Conservation (phyloP, 2,329 filamentous ascomycete species). For the Pseudomassariella vexata region DNA sequence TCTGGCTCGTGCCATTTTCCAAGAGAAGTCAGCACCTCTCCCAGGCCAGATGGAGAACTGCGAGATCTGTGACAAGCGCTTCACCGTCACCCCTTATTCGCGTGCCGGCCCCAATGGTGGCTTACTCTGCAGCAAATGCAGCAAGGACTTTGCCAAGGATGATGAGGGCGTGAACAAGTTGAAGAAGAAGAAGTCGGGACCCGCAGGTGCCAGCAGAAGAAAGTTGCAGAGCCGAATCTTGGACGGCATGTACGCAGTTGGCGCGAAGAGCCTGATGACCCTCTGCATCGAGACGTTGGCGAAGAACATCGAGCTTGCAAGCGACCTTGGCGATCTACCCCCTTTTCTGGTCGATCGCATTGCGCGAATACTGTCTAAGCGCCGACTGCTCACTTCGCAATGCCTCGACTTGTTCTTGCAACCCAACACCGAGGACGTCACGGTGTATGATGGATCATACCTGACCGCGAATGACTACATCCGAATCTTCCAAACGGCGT, state of each 20-base stretch:
- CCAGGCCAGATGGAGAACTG: conserved; percentile 88
- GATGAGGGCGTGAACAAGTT: conserved; percentile 53
- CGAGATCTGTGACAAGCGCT: conserved; percentile 76
- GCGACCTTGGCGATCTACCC: conserved; percentile 56
- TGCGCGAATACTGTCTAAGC: conserved; percentile 54
- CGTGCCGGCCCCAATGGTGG: conserved; percentile 77
- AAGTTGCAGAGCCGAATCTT: conserved; percentile 79
- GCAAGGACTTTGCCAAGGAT: conserved; percentile 65
- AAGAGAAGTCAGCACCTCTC: conserved; percentile 45
- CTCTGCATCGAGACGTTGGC: conserved; percentile 58
- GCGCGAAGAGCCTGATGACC: conserved; percentile 63
- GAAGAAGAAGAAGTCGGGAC: conserved; percentile 42
- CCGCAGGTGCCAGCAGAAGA: conserved; percentile 57
- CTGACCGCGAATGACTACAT: conserved; percentile 72
- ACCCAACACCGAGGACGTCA: conserved; percentile 42
- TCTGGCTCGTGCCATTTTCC: conserved; percentile 41
- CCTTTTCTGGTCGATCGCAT: conserved; percentile 51
- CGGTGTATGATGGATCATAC: conserved; percentile 55
- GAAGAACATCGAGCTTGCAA: conserved; percentile 56
- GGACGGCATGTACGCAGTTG: conserved; percentile 63
- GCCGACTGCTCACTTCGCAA: conserved; percentile 45
- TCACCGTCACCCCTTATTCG: conserved; percentile 88
- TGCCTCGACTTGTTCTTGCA: conserved; percentile 54
- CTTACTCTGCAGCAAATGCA: conserved; percentile 77
- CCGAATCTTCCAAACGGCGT: conserved; percentile 71